Percentiles rank a stretch among this genome's conserved stretches.
These are phyloP conservation scores for Debaryomyces subglobosus DNA, from an alignment of 1,139 yeast species.

Conservation along the genomic window DNA sequence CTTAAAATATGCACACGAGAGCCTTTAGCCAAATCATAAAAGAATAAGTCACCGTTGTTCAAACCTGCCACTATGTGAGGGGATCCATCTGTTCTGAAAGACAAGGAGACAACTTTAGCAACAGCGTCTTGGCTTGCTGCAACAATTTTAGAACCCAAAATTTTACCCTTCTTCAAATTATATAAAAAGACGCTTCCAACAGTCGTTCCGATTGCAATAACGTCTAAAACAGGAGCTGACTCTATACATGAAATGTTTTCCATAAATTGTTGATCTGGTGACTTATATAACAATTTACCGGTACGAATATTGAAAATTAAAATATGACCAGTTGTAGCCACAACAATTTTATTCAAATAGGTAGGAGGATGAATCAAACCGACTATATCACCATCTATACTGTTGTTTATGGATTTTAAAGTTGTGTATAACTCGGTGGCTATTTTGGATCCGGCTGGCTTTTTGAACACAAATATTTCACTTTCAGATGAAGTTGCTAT, in stretches of 20 bases:
- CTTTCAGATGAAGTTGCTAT: constrained; percentile 60
- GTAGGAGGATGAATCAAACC: constrained; percentile 86
- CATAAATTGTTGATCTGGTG: constrained; percentile 51
- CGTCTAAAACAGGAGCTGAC: constrained; percentile 84
- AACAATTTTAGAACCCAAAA: constrained; percentile 55
- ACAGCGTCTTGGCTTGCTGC: constrained; percentile 55
- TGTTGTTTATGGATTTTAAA: constrained; percentile 51
- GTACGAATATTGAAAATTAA: constrained; percentile 76
- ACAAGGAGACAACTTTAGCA: constrained; percentile 63
- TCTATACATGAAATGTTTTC: constrained; percentile 66
- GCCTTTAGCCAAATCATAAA: constrained; percentile 77
- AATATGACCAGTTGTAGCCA: constrained; percentile 67
- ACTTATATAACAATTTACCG: constrained; percentile 68
- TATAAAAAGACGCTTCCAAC: constrained; percentile 68
- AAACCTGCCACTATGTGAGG: constrained; percentile 84
- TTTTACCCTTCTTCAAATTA: constrained; percentile 68
- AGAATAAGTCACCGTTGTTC: constrained; percentile 78
- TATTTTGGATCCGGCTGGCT: constrained; percentile 48
- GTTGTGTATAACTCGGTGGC: constrained; percentile 71
- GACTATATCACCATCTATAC: constrained; percentile 68
- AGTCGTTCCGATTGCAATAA: constrained; percentile 76
- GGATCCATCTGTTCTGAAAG: constrained; percentile 92
- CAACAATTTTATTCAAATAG: constrained; percentile 82
- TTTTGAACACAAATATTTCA: constrained; percentile 65
- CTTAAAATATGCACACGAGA: constrained; percentile 76